Percentiles rank a stretch among this genome's conserved stretches.
phyloP scores from a whole-genome alignment of 2,329 filamentous ascomycete species.

The Ophiostoma perfectum region DNA sequence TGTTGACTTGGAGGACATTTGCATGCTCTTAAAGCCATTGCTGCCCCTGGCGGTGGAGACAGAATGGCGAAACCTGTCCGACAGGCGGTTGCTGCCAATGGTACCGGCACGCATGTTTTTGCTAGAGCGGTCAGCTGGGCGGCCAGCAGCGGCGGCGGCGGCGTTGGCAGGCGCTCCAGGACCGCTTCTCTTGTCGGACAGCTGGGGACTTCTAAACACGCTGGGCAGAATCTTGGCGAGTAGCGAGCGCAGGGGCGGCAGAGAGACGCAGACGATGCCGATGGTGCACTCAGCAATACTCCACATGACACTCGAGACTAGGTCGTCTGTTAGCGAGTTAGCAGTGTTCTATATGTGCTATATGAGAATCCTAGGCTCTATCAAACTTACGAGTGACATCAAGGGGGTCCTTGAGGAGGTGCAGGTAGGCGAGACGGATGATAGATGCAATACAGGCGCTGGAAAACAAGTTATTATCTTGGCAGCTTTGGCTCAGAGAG shows the following conservation, averaged over 20 bases:
- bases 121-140: not conserved
- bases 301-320: conserved; percentile 32
- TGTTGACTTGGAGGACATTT: not conserved
- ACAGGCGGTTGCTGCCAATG: not conserved
- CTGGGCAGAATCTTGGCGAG: conserved; percentile 22
- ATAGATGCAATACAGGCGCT: conserved; percentile 31
- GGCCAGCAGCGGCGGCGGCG: not conserved
- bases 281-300: conserved; percentile 33
- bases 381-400: conserved; percentile 32
- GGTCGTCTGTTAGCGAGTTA: conserved; percentile 27
- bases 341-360: not conserved
- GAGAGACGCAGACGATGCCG: conserved; percentile 34
- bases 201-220: conserved; percentile 18
- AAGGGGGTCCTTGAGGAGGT: conserved; percentile 25
- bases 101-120: not conserved
- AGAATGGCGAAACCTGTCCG: not conserved
- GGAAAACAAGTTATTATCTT: not conserved
- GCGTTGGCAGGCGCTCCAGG: not conserved
- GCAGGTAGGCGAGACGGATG: conserved; percentile 29
- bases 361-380: no score
- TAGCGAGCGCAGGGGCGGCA: conserved; percentile 31
- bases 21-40: not conserved
- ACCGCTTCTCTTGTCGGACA: not conserved
- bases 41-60: not conserved
- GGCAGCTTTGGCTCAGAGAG: no score